Base-by-base conservation (phyloP, 345 rosid species). In the Combretum micranthum region DNA sequence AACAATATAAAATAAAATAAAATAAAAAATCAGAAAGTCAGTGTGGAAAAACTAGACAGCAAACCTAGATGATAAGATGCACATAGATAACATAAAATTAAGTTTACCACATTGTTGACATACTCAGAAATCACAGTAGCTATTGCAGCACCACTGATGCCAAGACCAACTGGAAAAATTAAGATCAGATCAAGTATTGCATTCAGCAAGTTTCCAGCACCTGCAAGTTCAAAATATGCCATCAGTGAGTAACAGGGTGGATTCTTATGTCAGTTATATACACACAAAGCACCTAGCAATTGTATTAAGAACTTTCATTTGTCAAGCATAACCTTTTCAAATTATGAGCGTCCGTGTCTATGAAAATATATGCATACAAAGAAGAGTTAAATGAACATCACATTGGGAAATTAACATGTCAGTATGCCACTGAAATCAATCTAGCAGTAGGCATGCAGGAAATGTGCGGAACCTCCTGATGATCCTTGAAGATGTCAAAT, bases 71-170 rank as follows among this genome's bases (percentile, higher is more conserved):
- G 53, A 39, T 47, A 47, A 15, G 48, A 37, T 26, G 53, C 50
- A 42, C 50, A 66, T 58, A 19, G 44, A 48, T 25, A 66, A 57
- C 45, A 61, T 26, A 67, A 45, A 47, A 64, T 61, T 42, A 61
- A 70, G 63, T 82, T 87, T 86, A 88, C 90, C 90, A 78, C 80
- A 86, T 59, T 68, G 64, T 44, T 61, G 72, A 88, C 97, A 19
- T 92, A 92, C 97, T 92, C 98, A 80, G 98, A 88, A 65, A 82
- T 86, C 84, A 92, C 96, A 3, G 95, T 84, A 64, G 98, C 76
- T 69, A 79, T 68, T 54, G 97, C 98, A 66, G 94, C 94, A 67
- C 97, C 98, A 51, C 81, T 72, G 66, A 86, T 70, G 55, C 97
- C 94, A 60, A 88, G 77, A 61, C 82, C 80, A 63, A 75, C 70